Evolutionary conservation across 306 rosid species (phyloP), one percentile per base, ranked within the genome.

Genomic region (Parietaria judaica): DNA sequence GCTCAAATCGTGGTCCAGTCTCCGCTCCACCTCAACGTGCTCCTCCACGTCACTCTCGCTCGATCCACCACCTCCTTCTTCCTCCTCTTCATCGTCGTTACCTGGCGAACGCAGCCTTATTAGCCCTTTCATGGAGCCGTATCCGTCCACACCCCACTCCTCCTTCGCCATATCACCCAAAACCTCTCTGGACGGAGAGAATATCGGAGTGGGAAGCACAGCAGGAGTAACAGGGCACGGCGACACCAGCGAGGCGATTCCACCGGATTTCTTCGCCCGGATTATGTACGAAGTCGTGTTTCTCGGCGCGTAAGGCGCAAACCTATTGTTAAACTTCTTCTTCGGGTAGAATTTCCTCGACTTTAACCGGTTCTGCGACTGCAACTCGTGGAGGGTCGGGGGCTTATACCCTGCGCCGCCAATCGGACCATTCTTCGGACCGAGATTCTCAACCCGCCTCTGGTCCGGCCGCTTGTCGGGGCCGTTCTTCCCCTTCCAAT

Each of bases 1-100:
- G 61, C 96, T 91, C 92, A 91, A 78, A 72, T 91, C 98, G 70
- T 87, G 95, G 65, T 87, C 95, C 78, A 91, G 67, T 74, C 96
- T 80, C 66, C 96, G 79, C 78, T 91, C 98, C 58, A 91, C 94
- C 74, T 91, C 96, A 59, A 87, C 83, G 66, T 87, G 95, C 66
- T 91, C 96, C 74, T 88, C 95, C 63, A 83, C 94, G 38, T 85
- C 95, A 71, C 92, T 87, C 56, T 85, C 95, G 44, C 96, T 87
- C 4, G 96, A 91, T 56, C 98, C 98, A 36, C 81, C 80, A 13
- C 61, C 77, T 3, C 62, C 80, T 7, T 65, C 69, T 14, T 69
- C 75, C 14, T 65, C 77, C 14, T 58, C 86, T 56, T 46, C 78
- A 38, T n/a, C 79, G 7, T 71, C 79, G 4, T 72, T 65, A 8